Conservation (phyloP, 768 basidiomycete species). For the Rhodotorula taiwanensis region DNA sequence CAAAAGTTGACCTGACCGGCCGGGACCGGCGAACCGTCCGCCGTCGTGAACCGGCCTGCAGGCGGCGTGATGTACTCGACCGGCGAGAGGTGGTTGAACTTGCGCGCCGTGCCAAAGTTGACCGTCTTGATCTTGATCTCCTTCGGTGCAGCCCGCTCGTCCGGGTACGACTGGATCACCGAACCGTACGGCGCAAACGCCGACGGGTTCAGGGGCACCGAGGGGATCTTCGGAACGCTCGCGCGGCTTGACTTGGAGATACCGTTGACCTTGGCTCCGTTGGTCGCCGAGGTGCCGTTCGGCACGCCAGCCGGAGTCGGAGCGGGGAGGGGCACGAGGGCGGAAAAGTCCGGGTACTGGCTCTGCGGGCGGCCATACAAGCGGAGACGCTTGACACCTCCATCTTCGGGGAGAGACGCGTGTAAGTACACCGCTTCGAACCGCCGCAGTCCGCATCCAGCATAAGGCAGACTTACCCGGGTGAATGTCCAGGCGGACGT, state of each 20-base stretch:
- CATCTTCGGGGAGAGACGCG: too few relatives aligned
- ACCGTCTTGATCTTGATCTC: slow-evolving; percentile 63
- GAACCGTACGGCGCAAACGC: slow-evolving; percentile 83
- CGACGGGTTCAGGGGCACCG: slow-evolving; percentile 65
- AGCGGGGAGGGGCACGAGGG: slow-evolving; percentile 11
- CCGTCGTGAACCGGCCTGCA: slow-evolving; percentile 47
- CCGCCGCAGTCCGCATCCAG: too few relatives aligned
- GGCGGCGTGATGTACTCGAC: slow-evolving; percentile 48
- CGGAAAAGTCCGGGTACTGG: slow-evolving; percentile 8
- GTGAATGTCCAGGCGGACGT: slow-evolving; percentile 79
- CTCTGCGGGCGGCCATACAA: slow-evolving; percentile 59
- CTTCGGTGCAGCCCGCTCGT: slow-evolving; percentile 57
- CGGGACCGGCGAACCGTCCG: slow-evolving; percentile 47
- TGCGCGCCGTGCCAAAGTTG: slow-evolving; percentile 81
- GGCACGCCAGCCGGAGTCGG: background rate
- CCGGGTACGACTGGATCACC: slow-evolving; percentile 79
- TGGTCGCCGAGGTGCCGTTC: background rate
- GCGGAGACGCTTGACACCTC: slow-evolving; percentile 89
- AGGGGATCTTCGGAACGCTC: slow-evolving; percentile 42
- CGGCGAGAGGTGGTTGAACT: slow-evolving; percentile 86
- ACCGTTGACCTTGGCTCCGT: slow-evolving; percentile 3
- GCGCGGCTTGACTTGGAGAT: slow-evolving; percentile 44
- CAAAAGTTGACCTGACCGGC: slow-evolving; percentile 56
- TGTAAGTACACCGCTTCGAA: too few relatives aligned
- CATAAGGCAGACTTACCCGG: slow-evolving; percentile 52